phyloP scores from a whole-genome alignment of 2,329 filamentous ascomycete species.

The Mycogone perniciosa region DNA sequence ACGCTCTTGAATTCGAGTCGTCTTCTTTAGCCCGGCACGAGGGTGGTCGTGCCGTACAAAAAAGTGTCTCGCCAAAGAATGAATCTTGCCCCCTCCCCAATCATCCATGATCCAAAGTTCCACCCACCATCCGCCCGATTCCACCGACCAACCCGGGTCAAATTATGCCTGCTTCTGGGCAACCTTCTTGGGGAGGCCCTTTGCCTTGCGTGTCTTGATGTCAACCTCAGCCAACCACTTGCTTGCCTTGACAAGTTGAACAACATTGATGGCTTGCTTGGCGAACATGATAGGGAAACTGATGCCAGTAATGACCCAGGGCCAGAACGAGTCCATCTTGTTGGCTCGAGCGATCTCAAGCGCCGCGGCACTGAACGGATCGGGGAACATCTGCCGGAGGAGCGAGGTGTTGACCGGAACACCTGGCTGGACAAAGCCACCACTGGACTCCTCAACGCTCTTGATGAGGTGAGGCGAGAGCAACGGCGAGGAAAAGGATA shows the following conservation, averaged over 20 bases:
- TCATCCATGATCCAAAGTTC: no score
- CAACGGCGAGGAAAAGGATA: constrained; percentile 89
- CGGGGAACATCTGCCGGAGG: constrained; percentile 71
- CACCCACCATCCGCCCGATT: no score
- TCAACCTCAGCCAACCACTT: constrained; percentile 93
- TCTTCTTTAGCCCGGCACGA: background rate
- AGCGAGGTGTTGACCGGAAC: constrained; percentile 63
- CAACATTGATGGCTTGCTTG: constrained; percentile 91
- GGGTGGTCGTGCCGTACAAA: no score
- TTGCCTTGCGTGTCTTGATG: constrained; percentile 50
- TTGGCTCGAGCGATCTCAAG: constrained; percentile 90
- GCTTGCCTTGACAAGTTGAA: constrained; percentile 91
- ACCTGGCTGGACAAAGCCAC: constrained; percentile 54
- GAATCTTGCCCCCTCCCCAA: background rate
- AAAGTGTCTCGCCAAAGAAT: background rate
- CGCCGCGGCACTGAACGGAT: constrained; percentile 85
- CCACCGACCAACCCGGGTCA: no score
- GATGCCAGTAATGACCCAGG: constrained; percentile 68
- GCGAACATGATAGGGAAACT: constrained; percentile 81
- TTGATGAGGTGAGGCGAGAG: constrained; percentile 78
- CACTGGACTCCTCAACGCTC: constrained; percentile 47
- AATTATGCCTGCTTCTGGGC: constrained; percentile 13
- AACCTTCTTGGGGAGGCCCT: constrained; percentile 47
- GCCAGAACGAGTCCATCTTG: constrained; percentile 70
- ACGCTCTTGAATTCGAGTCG: background rate